phyloP scores from a whole-genome alignment of 139 green algal species.

The Chloropicon primus region DNA sequence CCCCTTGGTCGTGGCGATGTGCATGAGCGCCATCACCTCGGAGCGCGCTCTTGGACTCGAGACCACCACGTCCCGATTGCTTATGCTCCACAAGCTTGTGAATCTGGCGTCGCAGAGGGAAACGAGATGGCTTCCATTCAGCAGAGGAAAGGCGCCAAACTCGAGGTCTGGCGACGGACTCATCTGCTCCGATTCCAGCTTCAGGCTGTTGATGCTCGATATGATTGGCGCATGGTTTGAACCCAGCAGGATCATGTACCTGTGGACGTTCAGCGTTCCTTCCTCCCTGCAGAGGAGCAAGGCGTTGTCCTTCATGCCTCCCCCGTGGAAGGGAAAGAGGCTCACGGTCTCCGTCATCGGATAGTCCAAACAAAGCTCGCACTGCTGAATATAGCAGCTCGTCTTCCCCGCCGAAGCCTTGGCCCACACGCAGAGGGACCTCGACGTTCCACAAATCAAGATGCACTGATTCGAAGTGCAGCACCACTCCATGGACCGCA shows the following conservation, averaged over 20 bases:
- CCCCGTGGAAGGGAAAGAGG: not conserved
- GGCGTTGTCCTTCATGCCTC: not conserved
- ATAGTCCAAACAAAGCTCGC: not conserved
- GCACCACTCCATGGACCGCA: not conserved
- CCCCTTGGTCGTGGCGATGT: not conserved
- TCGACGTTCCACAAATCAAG: not conserved
- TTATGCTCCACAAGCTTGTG: not conserved
- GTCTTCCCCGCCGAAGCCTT: not conserved
- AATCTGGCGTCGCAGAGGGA: not conserved
- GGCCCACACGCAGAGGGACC: not conserved
- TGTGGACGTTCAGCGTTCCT: not conserved
- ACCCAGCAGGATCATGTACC: not conserved
- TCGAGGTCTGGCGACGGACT: not conserved
- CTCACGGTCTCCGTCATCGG: not conserved
- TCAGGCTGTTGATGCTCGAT: not conserved
- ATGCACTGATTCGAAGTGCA: not conserved
- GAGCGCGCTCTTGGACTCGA: not conserved
- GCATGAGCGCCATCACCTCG: not conserved
- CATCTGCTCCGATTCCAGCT: not conserved
- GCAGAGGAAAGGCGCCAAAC: not conserved
- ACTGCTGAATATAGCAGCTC: not conserved
- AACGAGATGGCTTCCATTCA: not conserved
- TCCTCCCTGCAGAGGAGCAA: not conserved
- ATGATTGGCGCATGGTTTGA: not conserved
- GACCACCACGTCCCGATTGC: not conserved